Conservation (phyloP, 1,139 yeast species). For the Kurtzmaniella quercitrusa region DNA sequence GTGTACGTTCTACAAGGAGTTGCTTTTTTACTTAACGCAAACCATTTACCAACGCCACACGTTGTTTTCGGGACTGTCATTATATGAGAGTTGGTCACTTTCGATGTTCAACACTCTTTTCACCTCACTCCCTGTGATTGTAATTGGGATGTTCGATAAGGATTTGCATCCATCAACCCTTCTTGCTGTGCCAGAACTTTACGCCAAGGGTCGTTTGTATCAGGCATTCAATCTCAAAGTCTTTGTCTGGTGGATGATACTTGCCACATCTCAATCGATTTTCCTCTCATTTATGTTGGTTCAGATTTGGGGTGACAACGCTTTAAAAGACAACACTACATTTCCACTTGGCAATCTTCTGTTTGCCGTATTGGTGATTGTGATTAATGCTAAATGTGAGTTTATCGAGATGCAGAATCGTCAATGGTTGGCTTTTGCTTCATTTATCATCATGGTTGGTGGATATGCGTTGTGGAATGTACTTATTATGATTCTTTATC, state of each 20-base stretch:
- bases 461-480: slow-evolving; percentile 92
- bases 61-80: slow-evolving; percentile 86
- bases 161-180: slow-evolving; percentile 87
- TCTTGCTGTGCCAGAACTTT: slow-evolving; percentile 87
- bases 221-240: slow-evolving; percentile 68
- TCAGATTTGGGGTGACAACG: slow-evolving; percentile 63
- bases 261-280: slow-evolving; percentile 73
- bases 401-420: slow-evolving; percentile 81
- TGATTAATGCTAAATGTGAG: slow-evolving; percentile 76
- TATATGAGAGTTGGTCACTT: slow-evolving; percentile 93
- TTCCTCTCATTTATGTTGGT: slow-evolving; percentile 65
- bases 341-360: slow-evolving; percentile 78
- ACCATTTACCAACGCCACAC: slow-evolving; percentile 83
- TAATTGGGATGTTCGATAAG: slow-evolving; percentile 93
- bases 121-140: slow-evolving; percentile 86
- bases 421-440: slow-evolving; percentile 66
- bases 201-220: slow-evolving; percentile 70
- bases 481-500: slow-evolving; percentile 65
- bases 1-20: slow-evolving; percentile 92
- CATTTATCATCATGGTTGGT: slow-evolving; percentile 68
- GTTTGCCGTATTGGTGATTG: slow-evolving; percentile 65
- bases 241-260: slow-evolving; percentile 73
- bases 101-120: slow-evolving; percentile 96
- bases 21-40: slow-evolving; percentile 84
- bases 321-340: slow-evolving; percentile 66